Conservation (phyloP, 2,329 filamentous ascomycete genomes). For the Stachybotrys elegans region DNA sequence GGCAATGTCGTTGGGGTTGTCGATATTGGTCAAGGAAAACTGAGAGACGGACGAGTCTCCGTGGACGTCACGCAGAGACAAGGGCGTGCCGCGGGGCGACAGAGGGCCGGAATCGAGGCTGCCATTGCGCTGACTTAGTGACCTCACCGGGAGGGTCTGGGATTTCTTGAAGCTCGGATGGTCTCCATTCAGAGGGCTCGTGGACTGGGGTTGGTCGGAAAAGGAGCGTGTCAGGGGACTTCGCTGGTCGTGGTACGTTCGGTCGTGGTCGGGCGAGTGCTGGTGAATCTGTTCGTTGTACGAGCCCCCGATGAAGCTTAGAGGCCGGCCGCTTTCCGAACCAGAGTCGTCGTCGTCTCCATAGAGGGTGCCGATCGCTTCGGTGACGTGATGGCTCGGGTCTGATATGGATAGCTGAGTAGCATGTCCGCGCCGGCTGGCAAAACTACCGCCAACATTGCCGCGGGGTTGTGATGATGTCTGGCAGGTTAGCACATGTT, state of each 20-base stretch:
- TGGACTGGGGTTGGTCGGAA: constrained; percentile 35
- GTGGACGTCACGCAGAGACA: constrained; percentile 49
- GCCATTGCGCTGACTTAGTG: constrained; percentile 34
- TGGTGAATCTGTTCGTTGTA: constrained; percentile 46
- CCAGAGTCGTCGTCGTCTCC: constrained; percentile 66
- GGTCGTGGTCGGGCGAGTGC: constrained; percentile 23
- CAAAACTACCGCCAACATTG: constrained; percentile 52
- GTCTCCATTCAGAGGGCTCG: constrained; percentile 23
- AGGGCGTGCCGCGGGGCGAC: constrained; percentile 46
- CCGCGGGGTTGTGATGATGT: constrained; percentile 53
- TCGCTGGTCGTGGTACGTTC: constrained; percentile 30
- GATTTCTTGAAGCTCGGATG: constrained; percentile 34
- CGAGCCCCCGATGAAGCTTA: constrained; percentile 65
- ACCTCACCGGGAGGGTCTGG: constrained; percentile 34
- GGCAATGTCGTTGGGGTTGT: constrained; percentile 81
- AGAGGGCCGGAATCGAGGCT: constrained; percentile 35
- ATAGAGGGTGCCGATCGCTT: constrained; percentile 88
- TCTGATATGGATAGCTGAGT: constrained; percentile 70
- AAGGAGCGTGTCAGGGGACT: constrained; percentile 38
- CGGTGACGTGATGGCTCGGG: constrained; percentile 88
- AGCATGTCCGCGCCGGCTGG: constrained; percentile 53
- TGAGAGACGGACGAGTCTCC: constrained; percentile 58
- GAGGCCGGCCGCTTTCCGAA: constrained; percentile 52
- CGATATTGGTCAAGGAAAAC: constrained; percentile 84
- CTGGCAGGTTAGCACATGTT: too few species aligned